A percentile compares a stretch with the other conserved stretches of the same genome.
phyloP scores from a whole-genome alignment of 106 monocot genomes.

The Apostasia shenzhenica region DNA sequence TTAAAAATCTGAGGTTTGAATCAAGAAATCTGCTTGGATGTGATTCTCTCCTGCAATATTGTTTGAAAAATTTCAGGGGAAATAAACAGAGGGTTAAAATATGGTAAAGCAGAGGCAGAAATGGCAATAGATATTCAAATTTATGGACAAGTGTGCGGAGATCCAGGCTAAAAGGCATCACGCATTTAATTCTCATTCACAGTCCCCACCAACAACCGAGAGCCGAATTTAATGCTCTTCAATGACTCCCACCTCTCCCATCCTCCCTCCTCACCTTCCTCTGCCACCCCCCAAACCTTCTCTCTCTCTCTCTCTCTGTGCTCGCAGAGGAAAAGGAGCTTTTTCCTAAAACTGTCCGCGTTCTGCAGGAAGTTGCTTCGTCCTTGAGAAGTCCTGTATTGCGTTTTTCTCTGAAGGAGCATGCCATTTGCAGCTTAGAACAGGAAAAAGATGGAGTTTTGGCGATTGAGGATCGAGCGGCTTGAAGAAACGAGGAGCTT shows the following conservation, averaged over 20 bases:
- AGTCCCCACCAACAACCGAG: constrained; percentile 42
- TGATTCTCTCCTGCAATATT: too few relatives aligned
- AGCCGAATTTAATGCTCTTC: constrained; percentile 46
- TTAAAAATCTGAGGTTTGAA: too few relatives aligned
- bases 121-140: constrained; percentile 2
- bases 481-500: constrained; percentile 2
- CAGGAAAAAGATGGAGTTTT: constrained; percentile 9
- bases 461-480: not conserved
- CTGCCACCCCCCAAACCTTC: constrained; percentile 6
- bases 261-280: not conserved
- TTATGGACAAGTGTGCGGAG: not conserved
- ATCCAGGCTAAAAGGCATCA: constrained; percentile 46
- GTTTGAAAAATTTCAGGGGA: too few relatives aligned
- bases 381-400: not conserved
- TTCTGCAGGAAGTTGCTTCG: not conserved
- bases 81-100: too few relatives aligned
- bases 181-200: constrained; percentile 59
- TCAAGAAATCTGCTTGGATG: too few relatives aligned
- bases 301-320: constrained; percentile 3
- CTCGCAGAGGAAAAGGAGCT: not conserved
- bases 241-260: constrained; percentile 16
- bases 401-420: not conserved
- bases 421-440: not conserved
- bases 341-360: not conserved
- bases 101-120: too few relatives aligned